Conservation (phyloP, 2,329 filamentous ascomycete genomes). For the Cercospora nicotianae region DNA sequence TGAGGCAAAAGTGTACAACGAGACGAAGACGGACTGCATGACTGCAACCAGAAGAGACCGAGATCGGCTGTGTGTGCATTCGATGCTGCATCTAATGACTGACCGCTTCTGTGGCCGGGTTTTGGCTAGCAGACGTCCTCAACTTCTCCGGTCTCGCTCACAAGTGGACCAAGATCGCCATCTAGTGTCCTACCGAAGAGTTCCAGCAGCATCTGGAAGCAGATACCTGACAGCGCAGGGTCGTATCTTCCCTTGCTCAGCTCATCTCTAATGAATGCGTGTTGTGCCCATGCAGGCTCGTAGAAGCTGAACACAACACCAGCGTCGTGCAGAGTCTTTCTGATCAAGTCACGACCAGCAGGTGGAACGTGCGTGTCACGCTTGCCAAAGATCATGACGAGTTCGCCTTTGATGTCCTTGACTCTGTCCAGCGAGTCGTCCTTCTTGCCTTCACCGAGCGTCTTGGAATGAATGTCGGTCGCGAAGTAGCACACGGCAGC, state of each 20-base stretch:
- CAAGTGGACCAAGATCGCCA: constrained; percentile 71
- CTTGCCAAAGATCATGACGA: constrained; percentile 88
- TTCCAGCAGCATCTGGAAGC: constrained; percentile 88
- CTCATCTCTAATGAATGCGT: constrained; percentile 92
- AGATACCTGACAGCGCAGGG: constrained; percentile 79
- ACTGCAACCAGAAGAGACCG: background rate
- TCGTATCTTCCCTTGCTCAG: constrained; percentile 89
- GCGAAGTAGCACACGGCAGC: constrained; percentile 87
- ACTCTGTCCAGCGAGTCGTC: constrained; percentile 64
- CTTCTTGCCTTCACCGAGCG: constrained; percentile 67
- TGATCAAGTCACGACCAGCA: constrained; percentile 77
- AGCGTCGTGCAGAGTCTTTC: constrained; percentile 74
- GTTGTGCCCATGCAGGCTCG: constrained; percentile 90
- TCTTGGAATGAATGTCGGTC: constrained; percentile 81
- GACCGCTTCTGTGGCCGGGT: background rate
- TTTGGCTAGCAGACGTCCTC: constrained; percentile 40
- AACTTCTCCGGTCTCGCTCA: constrained; percentile 50
- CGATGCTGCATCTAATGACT: background rate
- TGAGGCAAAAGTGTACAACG: background rate
- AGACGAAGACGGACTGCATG: background rate
- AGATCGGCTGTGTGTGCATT: background rate
- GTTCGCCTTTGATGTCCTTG: constrained; percentile 66
- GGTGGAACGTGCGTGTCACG: constrained; percentile 87
- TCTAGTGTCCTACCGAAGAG: constrained; percentile 77
- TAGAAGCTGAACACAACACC: constrained; percentile 77